Conservation (phyloP, 768 basidiomycete genomes). For the Boletus subparvulus region DNA sequence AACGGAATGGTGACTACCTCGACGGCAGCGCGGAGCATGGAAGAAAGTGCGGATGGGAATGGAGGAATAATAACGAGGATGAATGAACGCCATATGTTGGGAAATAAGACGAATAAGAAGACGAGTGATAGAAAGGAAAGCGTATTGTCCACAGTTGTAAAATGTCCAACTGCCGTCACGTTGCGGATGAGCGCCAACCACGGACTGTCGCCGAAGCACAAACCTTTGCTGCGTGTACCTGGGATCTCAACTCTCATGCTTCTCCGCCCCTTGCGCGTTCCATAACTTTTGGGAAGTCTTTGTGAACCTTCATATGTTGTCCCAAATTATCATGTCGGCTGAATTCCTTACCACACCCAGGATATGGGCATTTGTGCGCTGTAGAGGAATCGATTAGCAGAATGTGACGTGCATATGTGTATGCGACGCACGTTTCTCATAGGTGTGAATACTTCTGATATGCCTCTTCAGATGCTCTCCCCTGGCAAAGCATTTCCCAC, state of each 20-base stretch:
- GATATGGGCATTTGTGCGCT: constrained; percentile 83
- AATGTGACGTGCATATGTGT: constrained; percentile 4
- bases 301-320: constrained; percentile 86
- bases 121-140: constrained; percentile 22
- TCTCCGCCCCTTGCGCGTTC: constrained; percentile 28
- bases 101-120: constrained; percentile 26
- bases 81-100: constrained; percentile 25
- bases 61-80: constrained; percentile 20
- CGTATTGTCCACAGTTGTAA: constrained; percentile 22
- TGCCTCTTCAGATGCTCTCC: constrained; percentile 91
- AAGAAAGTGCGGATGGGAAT: constrained; percentile 26
- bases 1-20: constrained; percentile 17
- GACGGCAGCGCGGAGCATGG: constrained; percentile 16
- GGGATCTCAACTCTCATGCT: constrained; percentile 12
- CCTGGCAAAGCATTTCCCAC: constrained; percentile 85
- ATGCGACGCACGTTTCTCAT: constrained; percentile 77
- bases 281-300: constrained; percentile 33
- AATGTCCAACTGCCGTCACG: constrained; percentile 29
- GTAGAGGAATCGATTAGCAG: constrained; percentile 9
- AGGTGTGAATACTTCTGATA: constrained; percentile 83
- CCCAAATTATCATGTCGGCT: constrained; percentile 85
- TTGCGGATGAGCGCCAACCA: constrained; percentile 18
- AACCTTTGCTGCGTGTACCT: constrained; percentile 14
- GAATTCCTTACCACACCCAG: constrained; percentile 81
- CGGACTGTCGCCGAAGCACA: constrained; percentile 21